These are phyloP conservation scores for Candida montana DNA, from an alignment of 805 yeast species.

Conservation along the genomic window DNA sequence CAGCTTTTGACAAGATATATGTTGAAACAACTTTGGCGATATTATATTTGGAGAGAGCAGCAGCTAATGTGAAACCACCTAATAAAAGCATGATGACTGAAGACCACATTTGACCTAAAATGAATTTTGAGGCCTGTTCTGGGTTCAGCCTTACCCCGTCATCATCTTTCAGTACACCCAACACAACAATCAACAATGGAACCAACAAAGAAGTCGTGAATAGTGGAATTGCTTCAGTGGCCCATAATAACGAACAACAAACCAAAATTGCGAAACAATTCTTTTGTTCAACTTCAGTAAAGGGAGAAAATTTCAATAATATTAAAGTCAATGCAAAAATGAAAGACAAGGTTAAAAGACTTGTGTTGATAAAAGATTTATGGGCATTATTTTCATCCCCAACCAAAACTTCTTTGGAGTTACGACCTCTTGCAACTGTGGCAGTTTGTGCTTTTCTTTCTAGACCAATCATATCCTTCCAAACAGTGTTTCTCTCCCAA, in stretches of 20 bases:
- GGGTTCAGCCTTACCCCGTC: constrained; percentile 52
- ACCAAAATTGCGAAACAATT: constrained; percentile 81
- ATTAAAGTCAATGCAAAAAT: constrained; percentile 45
- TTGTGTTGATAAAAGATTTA: constrained; percentile 27
- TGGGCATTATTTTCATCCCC: constrained; percentile 25
- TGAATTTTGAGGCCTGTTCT: constrained; percentile 64
- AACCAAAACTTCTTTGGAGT: constrained; percentile 18
- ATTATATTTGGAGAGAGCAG: constrained; percentile 86
- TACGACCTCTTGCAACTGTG: constrained; percentile 30
- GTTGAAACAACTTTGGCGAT: constrained; percentile 85
- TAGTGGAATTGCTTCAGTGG: constrained; percentile 88
- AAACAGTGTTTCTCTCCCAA: constrained; percentile 96
- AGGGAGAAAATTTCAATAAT: constrained; percentile 46
- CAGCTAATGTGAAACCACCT: constrained; percentile 95
- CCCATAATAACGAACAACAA: constrained; percentile 87
- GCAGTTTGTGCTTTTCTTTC: constrained; percentile 86
- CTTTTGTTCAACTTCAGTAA: constrained; percentile 53
- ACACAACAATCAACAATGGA: constrained; percentile 73
- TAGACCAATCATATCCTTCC: constrained; percentile 93
- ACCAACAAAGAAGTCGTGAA: constrained; percentile 83
- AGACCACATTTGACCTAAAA: constrained; percentile 89
- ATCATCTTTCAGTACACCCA: constrained; percentile 62
- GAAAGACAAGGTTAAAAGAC: constrained; percentile 37
- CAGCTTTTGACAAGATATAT: constrained; percentile 73
- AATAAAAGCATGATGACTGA: constrained; percentile 83